phyloP scores from a whole-genome alignment of 306 rosid species.

The Vigna radiata region DNA sequence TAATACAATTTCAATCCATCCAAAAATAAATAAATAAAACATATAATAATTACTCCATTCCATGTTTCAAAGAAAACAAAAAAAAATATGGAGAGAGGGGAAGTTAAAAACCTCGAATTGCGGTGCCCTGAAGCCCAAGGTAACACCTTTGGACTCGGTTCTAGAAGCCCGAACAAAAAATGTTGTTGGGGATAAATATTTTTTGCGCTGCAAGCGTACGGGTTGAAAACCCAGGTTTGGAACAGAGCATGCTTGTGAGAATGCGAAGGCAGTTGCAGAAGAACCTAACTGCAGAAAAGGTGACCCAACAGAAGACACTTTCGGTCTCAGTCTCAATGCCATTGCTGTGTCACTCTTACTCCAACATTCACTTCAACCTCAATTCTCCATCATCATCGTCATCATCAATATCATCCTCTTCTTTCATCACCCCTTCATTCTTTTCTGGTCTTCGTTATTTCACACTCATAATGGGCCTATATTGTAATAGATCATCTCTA shows the following conservation, averaged over 20 bases:
- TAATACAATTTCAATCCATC: constrained; percentile 50
- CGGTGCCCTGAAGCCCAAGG: constrained; percentile 84
- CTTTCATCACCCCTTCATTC: not conserved
- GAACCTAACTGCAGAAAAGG: constrained; percentile 44
- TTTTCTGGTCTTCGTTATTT: constrained; percentile 23
- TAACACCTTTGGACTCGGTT: constrained; percentile 65
- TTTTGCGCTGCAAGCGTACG: constrained; percentile 44
- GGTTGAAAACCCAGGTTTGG: constrained; percentile 53
- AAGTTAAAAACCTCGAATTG: constrained; percentile 66
- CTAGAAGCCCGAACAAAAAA: constrained; percentile 67
- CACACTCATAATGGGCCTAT: not conserved
- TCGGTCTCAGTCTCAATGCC: constrained; percentile 36
- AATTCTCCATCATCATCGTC: constrained; percentile 34
- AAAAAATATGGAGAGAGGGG: not conserved
- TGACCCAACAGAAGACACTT: constrained; percentile 37
- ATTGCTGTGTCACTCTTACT: constrained; percentile 37
- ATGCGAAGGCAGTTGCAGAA: constrained; percentile 29
- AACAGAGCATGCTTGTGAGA: constrained; percentile 44
- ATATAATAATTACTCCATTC: constrained; percentile 22
- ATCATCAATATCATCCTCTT: constrained; percentile 24
- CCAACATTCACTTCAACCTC: constrained; percentile 29
- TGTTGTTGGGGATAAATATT: constrained; percentile 42
- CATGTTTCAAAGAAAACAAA: constrained; percentile 1
- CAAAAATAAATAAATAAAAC: not conserved
- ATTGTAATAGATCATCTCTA: not conserved